Base-by-base conservation (phyloP, 2,329 filamentous ascomycete genomes). In the Colletotrichum sublineola region DNA sequence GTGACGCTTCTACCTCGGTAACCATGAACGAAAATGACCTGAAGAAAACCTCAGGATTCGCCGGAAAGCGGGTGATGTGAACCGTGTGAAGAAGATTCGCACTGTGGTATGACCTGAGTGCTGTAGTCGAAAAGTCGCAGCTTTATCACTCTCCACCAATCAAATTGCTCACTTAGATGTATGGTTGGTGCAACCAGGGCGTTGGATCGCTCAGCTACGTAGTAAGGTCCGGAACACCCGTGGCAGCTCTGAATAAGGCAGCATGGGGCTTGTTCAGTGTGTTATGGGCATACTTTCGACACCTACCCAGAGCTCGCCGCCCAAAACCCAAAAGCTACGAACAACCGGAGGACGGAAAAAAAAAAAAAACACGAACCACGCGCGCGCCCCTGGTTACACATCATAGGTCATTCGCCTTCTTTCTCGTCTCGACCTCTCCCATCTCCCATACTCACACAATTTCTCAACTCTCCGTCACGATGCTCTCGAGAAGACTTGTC, bases 401-500 rank as follows among this genome's bases (percentile, higher is more conserved):
- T 42, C 38, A 57, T 29, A 29, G 56, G 36, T 24, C 38, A 58
- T 58, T 11, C 38, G 56, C 29, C 42, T 15, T 31, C n/a, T 11
- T 56, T 20, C 14, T 42, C n/a, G 36, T 11, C 46, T 63, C 48
- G 29, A 36, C 48, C 36, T 63, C 36, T 33, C 50, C n/a, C n/a
- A 36, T 36, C 33, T 52, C 18, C 33, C 29, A 9, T 50, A 63
- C 46, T 14, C n/a, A n/a, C 46, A 50, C 33, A 24, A 63, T 31
- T 58, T n/a, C 56, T 36, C 15, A 38, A 6, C 9, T 18, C 36
- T 40, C 33, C 55, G 52, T 62, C 77, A 81, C 64, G 58, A 86
- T 86, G 84, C 75, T 86, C 65, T 84, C 85, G 70, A 83, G 85
- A 79, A 80, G 80, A 76, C 76, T 84, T 74, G 78, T 83, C 73